Percentiles rank a stretch among this genome's conserved stretches.
Conservation (phyloP, 2,329 filamentous ascomycete species). For the Thermoascus crustaceus region DNA sequence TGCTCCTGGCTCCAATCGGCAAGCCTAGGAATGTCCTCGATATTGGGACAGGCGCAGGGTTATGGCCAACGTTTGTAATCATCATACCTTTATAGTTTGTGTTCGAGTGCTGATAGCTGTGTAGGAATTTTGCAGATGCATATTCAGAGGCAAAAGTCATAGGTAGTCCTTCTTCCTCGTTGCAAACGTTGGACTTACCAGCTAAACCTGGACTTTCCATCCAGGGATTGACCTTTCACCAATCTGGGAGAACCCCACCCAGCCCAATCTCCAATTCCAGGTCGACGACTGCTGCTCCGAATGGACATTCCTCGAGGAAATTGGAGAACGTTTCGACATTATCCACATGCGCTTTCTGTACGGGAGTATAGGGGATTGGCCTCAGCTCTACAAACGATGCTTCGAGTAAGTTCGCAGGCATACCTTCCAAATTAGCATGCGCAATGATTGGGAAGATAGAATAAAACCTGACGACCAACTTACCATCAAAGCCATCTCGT, state of each 20-base stretch:
- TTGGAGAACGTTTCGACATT: conserved; percentile 31
- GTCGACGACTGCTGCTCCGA: conserved; percentile 27
- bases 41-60: conserved; percentile 24
- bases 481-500: conserved; percentile 20
- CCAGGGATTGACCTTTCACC: conserved; percentile 30
- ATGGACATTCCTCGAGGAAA: conserved; percentile 25
- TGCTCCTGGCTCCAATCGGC: conserved; percentile 20
- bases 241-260: conserved; percentile 18
- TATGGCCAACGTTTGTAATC: conserved; percentile 24
- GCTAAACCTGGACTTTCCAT: neutral
- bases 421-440: neutral
- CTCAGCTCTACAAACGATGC: conserved; percentile 25
- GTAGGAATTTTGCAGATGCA: conserved; percentile 19
- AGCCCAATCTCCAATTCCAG: conserved; percentile 25
- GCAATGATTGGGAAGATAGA: too few relatives aligned
- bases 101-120: conserved; percentile 7
- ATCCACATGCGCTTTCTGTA: conserved; percentile 34
- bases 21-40: conserved; percentile 22
- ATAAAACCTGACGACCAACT: too few relatives aligned
- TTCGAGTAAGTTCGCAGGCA: conserved; percentile 17
- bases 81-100: neutral
- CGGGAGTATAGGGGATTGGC: conserved; percentile 28
- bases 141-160: conserved; percentile 25
- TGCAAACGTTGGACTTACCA: neutral
- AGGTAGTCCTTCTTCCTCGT: conserved; percentile 5